Evolutionary conservation across 2,329 filamentous ascomycete genomes (phyloP).

Genomic region (Aphanoascus verrucosus): DNA sequence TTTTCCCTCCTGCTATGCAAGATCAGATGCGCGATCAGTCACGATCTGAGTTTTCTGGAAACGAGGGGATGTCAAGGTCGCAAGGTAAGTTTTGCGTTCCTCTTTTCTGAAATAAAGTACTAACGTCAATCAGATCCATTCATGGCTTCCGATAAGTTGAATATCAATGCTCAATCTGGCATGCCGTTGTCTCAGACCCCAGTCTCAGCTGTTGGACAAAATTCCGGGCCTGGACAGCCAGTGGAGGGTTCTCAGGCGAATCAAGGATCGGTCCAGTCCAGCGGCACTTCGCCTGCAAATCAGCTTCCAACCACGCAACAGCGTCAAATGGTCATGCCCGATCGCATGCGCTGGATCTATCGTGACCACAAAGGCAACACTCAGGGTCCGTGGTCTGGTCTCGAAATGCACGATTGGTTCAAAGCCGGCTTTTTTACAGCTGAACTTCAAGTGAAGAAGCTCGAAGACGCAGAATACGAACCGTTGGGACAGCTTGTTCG

Average conservation of each 20-base stretch:
- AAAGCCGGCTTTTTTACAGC: constrained; percentile 96
- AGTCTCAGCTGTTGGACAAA: constrained; percentile 23
- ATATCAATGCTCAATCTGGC: constrained; percentile 22
- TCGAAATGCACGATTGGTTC: constrained; percentile 99
- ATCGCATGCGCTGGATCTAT: constrained; percentile 98
- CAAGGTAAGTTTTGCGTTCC: constrained; percentile 35
- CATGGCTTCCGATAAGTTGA: constrained; percentile 24
- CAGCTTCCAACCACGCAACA: constrained; percentile 60
- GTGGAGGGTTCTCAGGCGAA: constrained; percentile 25
- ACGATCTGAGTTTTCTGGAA: constrained; percentile 51
- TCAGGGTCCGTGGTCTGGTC: constrained; percentile 87
- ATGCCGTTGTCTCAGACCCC: constrained; percentile 29
- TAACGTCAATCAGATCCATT: constrained; percentile 20
- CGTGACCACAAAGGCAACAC: constrained; percentile 85
- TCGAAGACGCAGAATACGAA: constrained; percentile 89
- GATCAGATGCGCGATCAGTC: constrained; percentile 65
- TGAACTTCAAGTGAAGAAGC: constrained; percentile 85
- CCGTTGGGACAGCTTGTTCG: constrained; percentile 88
- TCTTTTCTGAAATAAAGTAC: constrained; percentile 1
- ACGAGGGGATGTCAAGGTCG: constrained; percentile 50
- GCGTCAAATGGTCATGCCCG: constrained; percentile 96
- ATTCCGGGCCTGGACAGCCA: constrained; percentile 24
- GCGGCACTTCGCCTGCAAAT: constrained; percentile 39
- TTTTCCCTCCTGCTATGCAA: constrained; percentile 85
- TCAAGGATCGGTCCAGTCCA: constrained; percentile 28